Evolutionary conservation across 345 rosid genomes (phyloP), one percentile per base, ranked within the genome.

Genomic region (Angophora floribunda): DNA sequence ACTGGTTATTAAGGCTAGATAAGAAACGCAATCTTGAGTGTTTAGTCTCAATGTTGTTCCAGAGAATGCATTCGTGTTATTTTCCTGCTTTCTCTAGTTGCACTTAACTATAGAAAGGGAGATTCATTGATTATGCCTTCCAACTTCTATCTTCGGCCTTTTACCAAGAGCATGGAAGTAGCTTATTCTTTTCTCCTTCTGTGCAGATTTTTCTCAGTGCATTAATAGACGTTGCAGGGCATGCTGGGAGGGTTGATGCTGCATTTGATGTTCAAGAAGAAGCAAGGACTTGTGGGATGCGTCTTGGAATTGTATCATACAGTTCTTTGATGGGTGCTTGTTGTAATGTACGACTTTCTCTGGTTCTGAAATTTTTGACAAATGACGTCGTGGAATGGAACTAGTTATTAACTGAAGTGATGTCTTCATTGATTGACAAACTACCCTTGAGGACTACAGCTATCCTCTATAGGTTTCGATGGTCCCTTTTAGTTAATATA

Each of bases 291-390:
- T 92, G 91, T 87, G 97, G 97, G 89, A 91, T 91, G 86, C 94
- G 75, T 87, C 91, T 91, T 91, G 98, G 99, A 91, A 94, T 94
- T 61, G 87, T 97, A 91, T 89, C 97, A 90, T 97, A 96, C 90
- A 96, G 99, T 93, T 96, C 99, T 86, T 91, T 97, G 92, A 97
- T 97, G 99, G 99, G 99, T 92, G 99, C 99, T 92, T 96, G 99
- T 93, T 91, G 97, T 93, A 96, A 96, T 91, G 99, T 97, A 94
- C 87, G 98, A 92, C 82, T 88, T 17, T 17, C 26, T 7, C 51
- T 49, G 36, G 36, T 44, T 86, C 41, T 22, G 79, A 30, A 63
- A 30, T 41, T 45, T 63, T 49, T 63, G 49, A 57, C 41, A 63
- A 6, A n/a, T 85, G 19, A 85, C 13, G 1, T 75, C 1, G 13